These are phyloP conservation scores for Chytridiales sp. DNA, from an alignment of 371 early-diverging fungal genomes.

Conservation along the genomic window DNA sequence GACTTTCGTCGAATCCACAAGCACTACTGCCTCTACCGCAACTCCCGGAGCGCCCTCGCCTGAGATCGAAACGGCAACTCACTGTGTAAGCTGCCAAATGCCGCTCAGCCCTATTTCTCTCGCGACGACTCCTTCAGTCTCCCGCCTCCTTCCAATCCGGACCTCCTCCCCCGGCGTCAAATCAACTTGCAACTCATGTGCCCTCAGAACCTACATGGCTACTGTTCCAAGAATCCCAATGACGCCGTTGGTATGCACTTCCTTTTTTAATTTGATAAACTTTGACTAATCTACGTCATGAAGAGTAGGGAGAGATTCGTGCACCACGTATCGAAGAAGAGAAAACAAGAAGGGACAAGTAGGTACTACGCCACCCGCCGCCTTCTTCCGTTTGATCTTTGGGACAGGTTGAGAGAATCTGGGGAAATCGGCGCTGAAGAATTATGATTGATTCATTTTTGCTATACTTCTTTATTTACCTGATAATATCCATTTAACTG, in stretches of 20 bases:
- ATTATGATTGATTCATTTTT: too few relatives aligned
- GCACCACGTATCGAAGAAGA: constrained; percentile 7
- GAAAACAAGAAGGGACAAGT: constrained; percentile 14
- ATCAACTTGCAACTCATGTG: constrained; percentile 11
- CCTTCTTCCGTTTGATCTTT: constrained; percentile 6
- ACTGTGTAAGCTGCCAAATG: neutral
- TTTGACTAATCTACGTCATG: neutral
- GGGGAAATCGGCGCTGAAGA: too few relatives aligned
- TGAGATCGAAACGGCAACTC: neutral
- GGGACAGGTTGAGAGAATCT: constrained; percentile 13
- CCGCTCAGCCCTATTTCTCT: neutral
- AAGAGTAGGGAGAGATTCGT: constrained; percentile 15
- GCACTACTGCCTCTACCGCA: neutral
- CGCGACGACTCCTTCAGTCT: neutral
- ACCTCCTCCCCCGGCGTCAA: neutral
- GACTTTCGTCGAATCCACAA: too few relatives aligned
- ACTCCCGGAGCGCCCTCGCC: neutral
- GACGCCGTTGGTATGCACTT: constrained; percentile 3
- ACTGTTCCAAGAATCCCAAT: constrained; percentile 14
- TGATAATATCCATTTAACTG: too few relatives aligned
- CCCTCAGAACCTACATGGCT: constrained; percentile 5
- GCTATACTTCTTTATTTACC: too few relatives aligned
- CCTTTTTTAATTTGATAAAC: neutral
- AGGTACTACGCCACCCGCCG: constrained; percentile 11
- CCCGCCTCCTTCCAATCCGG: constrained; percentile 3